These are phyloP conservation scores for Fusarium sp. DNA, from an alignment of 2,329 filamentous ascomycete species.

Conservation along the genomic window DNA sequence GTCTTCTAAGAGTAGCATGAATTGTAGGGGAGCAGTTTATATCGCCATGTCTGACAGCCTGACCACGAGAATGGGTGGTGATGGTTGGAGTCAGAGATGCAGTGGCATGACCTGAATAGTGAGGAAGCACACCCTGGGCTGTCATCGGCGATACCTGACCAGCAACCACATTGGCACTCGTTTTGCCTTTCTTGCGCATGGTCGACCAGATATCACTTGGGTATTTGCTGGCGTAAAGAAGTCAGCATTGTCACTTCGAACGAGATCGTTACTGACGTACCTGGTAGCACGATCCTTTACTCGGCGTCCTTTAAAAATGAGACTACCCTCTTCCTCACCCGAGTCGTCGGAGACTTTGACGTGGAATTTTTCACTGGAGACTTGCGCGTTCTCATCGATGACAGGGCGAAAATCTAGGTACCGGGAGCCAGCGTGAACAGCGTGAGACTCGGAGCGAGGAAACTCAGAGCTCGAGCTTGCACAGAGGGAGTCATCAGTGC, in stretches of 20 bases:
- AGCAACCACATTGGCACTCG: conserved; percentile 59
- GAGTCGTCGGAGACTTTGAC: conserved; percentile 30
- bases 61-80: conserved; percentile 48
- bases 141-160: conserved; percentile 64
- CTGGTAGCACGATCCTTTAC: conserved; percentile 39
- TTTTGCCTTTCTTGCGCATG: conserved; percentile 63
- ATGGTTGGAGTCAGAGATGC: conserved; percentile 61
- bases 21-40: conserved; percentile 33
- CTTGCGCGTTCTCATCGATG: conserved; percentile 25
- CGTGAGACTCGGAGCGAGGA: conserved; percentile 41
- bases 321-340: conserved; percentile 49
- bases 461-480: conserved; percentile 36
- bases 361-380: conserved; percentile 17
- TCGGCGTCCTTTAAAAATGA: conserved; percentile 55
- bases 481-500: conserved; percentile 36
- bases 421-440: conserved; percentile 40
- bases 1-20: conserved; percentile 49
- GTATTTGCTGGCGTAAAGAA: conserved; percentile 51
- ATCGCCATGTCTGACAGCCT: conserved; percentile 44
- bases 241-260: conserved; percentile 22
- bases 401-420: conserved; percentile 45
- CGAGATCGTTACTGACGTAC: conserved; percentile 44
- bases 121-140: conserved; percentile 64
- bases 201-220: conserved; percentile 60
- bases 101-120: conserved; percentile 64